Base-by-base conservation (phyloP, 108 stramenopile species). In the Cyclotella kingstonii region DNA sequence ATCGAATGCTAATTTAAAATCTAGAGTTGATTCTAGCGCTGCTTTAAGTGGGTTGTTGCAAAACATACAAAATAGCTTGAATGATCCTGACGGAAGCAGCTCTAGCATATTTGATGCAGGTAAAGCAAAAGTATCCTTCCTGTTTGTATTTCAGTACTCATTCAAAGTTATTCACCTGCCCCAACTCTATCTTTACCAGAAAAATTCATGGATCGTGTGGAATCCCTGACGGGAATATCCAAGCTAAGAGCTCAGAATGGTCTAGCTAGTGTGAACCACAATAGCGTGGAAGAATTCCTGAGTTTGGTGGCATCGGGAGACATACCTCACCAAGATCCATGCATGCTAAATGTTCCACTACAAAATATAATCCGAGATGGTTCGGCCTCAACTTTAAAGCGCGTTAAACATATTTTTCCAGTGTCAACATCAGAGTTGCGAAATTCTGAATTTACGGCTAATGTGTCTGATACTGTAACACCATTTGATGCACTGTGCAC, bases 211-310 rank as follows among this genome's bases (percentile, higher is more conserved):
- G 30, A 54, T 9, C 53, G 84, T 27, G 70, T 67, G 18, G 73
- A 85, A 42, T 90, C 89, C 5, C 78, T 79, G 8, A 86, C 87
- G 1, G 88, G 84, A 19, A 73, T 94, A 59, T 72, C 87, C 27
- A 82, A 90, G 34, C 73, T 91, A 17, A 72, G 88, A 10, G 66
- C 63, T 50, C 67, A 82, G 23, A 84, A 88, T 65, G 88, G 86
- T 34, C 44, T 89, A 12, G 73, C 67, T 18, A 70, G 83, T 15
- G 81, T 86, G 8, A 27, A 38, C 39, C 89, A 91, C 55, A 71
- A 83, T 8, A 84, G 82, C 47, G 89, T 95, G 19, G 94, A 95
- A 49, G 91, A 95, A 41, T 95, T 95, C 60, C 68, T 95, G 66
- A 86, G 79, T 53, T 63, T 93, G 44, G 83, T 95, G 41, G 83